These are phyloP conservation scores for Cyamopsis tetragonoloba DNA, from an alignment of 306 rosid species.

Conservation along the genomic window DNA sequence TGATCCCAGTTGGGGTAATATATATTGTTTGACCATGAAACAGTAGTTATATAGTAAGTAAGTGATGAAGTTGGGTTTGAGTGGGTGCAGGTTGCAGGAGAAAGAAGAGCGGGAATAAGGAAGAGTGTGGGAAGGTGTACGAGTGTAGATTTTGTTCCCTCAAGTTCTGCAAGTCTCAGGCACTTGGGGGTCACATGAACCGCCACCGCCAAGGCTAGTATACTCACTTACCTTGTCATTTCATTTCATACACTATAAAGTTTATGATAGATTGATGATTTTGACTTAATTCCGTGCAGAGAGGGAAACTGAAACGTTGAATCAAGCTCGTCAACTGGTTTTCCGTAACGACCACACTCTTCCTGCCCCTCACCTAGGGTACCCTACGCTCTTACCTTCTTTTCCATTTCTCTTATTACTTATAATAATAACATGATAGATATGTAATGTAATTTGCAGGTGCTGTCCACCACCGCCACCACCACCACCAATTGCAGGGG, in stretches of 20 bases:
- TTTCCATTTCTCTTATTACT: too few species aligned
- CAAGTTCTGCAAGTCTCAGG: constrained; percentile 99
- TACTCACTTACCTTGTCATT: too few species aligned
- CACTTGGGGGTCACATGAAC: constrained; percentile 99
- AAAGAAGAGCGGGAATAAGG: constrained; percentile 86
- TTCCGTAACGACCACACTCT: constrained; percentile 72
- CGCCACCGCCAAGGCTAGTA: constrained; percentile 97
- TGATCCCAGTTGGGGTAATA: neutral
- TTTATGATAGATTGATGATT: constrained; percentile 5
- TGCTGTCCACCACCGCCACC: neutral
- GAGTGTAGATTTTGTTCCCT: constrained; percentile 99
- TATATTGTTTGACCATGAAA: constrained; percentile 26
- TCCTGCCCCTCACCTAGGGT: constrained; percentile 76
- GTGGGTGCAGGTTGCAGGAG: constrained; percentile 65
- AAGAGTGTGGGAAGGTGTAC: constrained; percentile 81
- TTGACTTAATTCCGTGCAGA: constrained; percentile 42
- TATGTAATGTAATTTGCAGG: too few species aligned
- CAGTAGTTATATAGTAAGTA: too few species aligned
- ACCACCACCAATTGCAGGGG: constrained; percentile 25
- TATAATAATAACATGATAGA: too few species aligned
- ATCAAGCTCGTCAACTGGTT: constrained; percentile 93
- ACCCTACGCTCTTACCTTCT: too few species aligned
- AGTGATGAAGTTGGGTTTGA: too few species aligned
- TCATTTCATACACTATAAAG: constrained; percentile 44
- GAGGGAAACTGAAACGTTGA: constrained; percentile 96